Evolutionary conservation across 1,284 basidiomycete species (phyloP).

Genomic region (Moesziomyces sp.): DNA sequence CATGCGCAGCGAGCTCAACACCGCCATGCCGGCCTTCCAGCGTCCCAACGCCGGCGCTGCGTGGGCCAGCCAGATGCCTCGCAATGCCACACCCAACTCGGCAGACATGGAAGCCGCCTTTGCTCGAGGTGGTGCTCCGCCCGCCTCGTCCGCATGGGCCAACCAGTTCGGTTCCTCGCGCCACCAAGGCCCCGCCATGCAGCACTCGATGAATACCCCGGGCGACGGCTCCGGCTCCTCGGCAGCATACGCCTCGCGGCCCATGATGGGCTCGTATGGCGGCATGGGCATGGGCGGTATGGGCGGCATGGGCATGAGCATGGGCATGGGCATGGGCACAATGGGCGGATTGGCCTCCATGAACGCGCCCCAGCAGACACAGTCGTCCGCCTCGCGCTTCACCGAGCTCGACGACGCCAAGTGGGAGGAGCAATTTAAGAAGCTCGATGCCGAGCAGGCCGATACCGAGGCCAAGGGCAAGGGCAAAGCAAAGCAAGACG

Average conservation of each 20-base stretch:
- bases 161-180: conserved; percentile 48
- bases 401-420: conserved; percentile 61
- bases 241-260: conserved; percentile 36
- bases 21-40: conserved; percentile 25
- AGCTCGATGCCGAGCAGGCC: conserved; percentile 56
- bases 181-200: conserved; percentile 21
- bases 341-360: conserved; percentile 31
- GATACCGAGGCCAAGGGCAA: conserved; percentile 61
- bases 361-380: conserved; percentile 25
- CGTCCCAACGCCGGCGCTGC: conserved; percentile 23
- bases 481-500: conserved; percentile 48
- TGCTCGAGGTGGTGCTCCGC: conserved; percentile 29
- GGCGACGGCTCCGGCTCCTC: conserved; percentile 19
- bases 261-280: conserved; percentile 48
- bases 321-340: conserved; percentile 40
- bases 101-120: conserved; percentile 57
- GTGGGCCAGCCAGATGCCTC: conserved; percentile 62
- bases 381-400: conserved; percentile 41
- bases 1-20: conserved; percentile 51
- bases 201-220: conserved; percentile 9
- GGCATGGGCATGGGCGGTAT: conserved; percentile 39
- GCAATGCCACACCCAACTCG: conserved; percentile 20
- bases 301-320: conserved; percentile 43
- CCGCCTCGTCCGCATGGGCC: conserved; percentile 45
- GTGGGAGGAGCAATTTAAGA: conserved; percentile 65